Conservation (phyloP, 306 rosid species). For the Corylus avellana region DNA sequence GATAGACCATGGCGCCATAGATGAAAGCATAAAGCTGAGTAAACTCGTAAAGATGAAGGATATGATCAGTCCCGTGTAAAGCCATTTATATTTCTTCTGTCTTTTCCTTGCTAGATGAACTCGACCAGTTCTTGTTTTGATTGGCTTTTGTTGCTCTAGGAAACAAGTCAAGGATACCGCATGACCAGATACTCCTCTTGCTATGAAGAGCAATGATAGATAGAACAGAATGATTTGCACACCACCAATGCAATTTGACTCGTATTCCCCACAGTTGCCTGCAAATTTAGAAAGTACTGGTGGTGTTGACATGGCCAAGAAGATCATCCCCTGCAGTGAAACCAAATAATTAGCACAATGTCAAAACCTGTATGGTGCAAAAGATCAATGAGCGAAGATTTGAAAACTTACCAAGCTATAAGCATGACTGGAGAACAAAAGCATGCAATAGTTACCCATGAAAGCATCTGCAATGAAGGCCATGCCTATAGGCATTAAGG, state of each 20-base stretch:
- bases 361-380: not conserved
- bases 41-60: constrained; percentile 5
- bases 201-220: not conserved
- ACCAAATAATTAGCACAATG: not conserved
- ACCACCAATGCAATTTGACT: not conserved
- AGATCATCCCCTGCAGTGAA: constrained; percentile 8
- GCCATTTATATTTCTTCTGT: not conserved
- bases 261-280: too few species aligned
- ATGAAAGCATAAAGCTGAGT: not conserved
- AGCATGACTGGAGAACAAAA: constrained; percentile 20
- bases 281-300: not conserved
- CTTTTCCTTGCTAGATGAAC: not conserved
- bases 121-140: not conserved
- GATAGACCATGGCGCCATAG: constrained; percentile 21
- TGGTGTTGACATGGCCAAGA: constrained; percentile 10
- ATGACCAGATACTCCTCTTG: not conserved
- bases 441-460: constrained; percentile 23
- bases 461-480: constrained; percentile 24
- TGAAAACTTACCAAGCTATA: constrained; percentile 22
- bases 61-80: not conserved
- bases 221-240: not conserved
- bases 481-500: constrained; percentile 24
- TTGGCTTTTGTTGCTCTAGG: not conserved
- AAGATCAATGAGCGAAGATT: not conserved
- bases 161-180: not conserved